Conservation (phyloP, 2,329 filamentous ascomycete genomes). For the Shiraia sp. region DNA sequence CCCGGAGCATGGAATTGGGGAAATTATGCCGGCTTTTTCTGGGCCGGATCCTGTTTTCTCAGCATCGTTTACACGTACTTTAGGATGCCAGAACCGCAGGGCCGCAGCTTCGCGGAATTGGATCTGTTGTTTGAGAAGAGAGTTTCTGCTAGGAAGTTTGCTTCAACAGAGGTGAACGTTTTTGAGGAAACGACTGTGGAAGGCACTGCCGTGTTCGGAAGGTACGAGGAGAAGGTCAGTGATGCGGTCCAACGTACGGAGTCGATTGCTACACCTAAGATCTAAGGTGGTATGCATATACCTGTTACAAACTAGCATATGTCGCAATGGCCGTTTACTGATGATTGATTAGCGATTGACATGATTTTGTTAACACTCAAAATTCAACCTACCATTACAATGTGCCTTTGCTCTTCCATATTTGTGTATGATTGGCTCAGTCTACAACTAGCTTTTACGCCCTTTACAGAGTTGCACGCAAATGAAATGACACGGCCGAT, state of each 20-base stretch:
- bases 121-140: slow-evolving; percentile 80
- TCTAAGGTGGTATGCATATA: too few species aligned
- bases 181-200: slow-evolving; percentile 45
- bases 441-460: too few species aligned
- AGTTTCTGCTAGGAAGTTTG: slow-evolving; percentile 74
- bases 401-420: too few species aligned
- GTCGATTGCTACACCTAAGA: slow-evolving; percentile 8
- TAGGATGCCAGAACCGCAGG: slow-evolving; percentile 77
- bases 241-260: slow-evolving; percentile 25
- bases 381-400: too few species aligned
- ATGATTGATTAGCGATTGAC: too few species aligned
- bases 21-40: slow-evolving; percentile 87
- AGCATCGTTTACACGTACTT: slow-evolving; percentile 84
- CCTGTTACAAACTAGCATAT: background rate
- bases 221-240: slow-evolving; percentile 40
- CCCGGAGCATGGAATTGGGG: slow-evolving; percentile 84
- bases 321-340: too few species aligned
- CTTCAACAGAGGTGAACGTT: slow-evolving; percentile 59
- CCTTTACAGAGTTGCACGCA: too few species aligned
- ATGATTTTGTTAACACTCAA: too few species aligned
- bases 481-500: too few species aligned
- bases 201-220: slow-evolving; percentile 34
- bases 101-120: slow-evolving; percentile 82
- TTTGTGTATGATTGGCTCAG: too few species aligned
- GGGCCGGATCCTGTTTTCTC: slow-evolving; percentile 77